These are phyloP conservation scores for Rhizopus stolonifer DNA, from an alignment of 371 early-diverging fungal genomes.

Conservation along the genomic window DNA sequence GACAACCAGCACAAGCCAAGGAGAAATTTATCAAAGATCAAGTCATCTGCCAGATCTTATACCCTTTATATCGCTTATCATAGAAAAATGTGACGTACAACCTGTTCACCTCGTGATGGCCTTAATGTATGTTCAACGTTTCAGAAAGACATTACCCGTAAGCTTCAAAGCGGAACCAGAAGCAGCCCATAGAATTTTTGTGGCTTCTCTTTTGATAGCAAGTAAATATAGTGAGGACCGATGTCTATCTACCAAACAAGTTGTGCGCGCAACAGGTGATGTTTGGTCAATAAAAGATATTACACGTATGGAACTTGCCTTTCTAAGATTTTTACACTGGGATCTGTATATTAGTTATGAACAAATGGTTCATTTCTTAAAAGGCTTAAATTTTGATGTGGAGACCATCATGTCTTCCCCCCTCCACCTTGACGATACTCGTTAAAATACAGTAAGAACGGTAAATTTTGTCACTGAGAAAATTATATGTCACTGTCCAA, in stretches of 20 bases:
- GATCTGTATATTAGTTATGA: slow-evolving; percentile 39
- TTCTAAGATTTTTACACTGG: slow-evolving; percentile 49
- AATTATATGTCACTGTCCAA: no score
- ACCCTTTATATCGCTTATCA: slow-evolving; percentile 48
- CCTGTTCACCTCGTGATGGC: slow-evolving; percentile 49
- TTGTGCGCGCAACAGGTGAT: slow-evolving; percentile 50
- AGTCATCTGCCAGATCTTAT: slow-evolving; percentile 44
- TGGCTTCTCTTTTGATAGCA: slow-evolving; percentile 45
- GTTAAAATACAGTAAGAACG: neutral
- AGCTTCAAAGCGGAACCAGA: slow-evolving; percentile 47
- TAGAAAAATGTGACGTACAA: slow-evolving; percentile 46
- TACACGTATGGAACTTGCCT: slow-evolving; percentile 51
- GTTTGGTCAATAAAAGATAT: slow-evolving; percentile 56
- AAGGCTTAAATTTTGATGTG: slow-evolving; percentile 28
- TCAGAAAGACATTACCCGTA: slow-evolving; percentile 40
- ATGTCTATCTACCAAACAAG: slow-evolving; percentile 41
- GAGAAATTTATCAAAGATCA: slow-evolving; percentile 23
- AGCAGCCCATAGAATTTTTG: slow-evolving; percentile 54
- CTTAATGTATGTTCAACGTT: slow-evolving; percentile 49
- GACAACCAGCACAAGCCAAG: neutral
- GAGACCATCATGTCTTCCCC: slow-evolving; percentile 20
- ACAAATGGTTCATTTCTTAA: slow-evolving; percentile 37
- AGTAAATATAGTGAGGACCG: slow-evolving; percentile 51
- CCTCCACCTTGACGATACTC: slow-evolving; percentile 14
- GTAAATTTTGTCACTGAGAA: no score